Conservation (phyloP, 495 filamentous ascomycete genomes). For the Penicillium lagena region DNA sequence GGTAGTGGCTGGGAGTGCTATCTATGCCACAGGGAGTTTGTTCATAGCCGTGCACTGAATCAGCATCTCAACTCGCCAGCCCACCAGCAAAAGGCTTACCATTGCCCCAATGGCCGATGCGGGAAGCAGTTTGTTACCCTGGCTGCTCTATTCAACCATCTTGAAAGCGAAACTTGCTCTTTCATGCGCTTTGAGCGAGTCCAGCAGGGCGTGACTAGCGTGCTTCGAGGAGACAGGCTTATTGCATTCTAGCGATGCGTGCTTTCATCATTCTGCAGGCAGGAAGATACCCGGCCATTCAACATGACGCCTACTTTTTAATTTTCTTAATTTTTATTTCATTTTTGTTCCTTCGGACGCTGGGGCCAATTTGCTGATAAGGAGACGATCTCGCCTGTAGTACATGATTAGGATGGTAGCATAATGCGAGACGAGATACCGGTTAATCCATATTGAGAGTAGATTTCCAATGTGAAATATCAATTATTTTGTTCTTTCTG, state of each 20-base stretch:
- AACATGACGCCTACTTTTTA: too few relatives aligned
- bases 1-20: conserved; percentile 39
- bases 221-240: background rate
- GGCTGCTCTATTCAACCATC: conserved; percentile 45
- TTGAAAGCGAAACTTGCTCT: conserved; percentile 48
- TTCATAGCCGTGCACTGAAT: conserved; percentile 11
- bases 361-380: too few relatives aligned
- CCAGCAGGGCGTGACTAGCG: conserved; percentile 1
- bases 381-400: too few relatives aligned
- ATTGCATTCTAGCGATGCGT: background rate
- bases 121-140: conserved; percentile 38
- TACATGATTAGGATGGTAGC: too few relatives aligned
- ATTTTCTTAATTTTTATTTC: too few relatives aligned
- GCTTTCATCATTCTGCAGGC: too few relatives aligned
- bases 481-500: too few relatives aligned
- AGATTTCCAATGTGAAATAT: too few relatives aligned
- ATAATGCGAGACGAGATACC: too few relatives aligned
- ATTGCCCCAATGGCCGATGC: conserved; percentile 45
- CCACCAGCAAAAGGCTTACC: conserved; percentile 45
- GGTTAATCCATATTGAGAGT: too few relatives aligned
- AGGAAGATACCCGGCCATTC: too few relatives aligned
- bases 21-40: conserved; percentile 34
- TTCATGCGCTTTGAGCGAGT: conserved; percentile 44
- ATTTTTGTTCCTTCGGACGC: too few relatives aligned
- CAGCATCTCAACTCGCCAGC: conserved; percentile 29